Base-by-base conservation (phyloP, 257 asterid genomes). In the Solanum raphanifolium region DNA sequence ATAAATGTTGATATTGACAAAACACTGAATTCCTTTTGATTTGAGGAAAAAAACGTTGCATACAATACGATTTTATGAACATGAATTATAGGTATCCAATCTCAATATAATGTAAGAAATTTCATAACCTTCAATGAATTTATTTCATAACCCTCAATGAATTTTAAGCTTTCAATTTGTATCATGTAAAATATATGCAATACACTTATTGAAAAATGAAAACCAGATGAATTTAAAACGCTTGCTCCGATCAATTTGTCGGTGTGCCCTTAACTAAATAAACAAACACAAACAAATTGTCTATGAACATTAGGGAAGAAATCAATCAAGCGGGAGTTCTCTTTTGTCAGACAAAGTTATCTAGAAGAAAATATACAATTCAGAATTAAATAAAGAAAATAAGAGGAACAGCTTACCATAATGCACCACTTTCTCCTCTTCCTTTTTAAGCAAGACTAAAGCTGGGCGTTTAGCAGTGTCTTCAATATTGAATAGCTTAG, bases 391-490 rank as follows among this genome's bases (percentile, higher is more conserved):
- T 0, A 31, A 46, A 27, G 69, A 75, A 6, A 12, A 66, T 21
- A 25, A 58, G 25, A 72, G 4, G 21, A 86, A 62, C 82, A 89
- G 87, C 98, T 76, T 81, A 97, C 99, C 95, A 74, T 92, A 95
- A 86, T 62, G 89, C 87, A 87, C 90, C 71, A 94, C 81, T 91
- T 92, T 97, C 89, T 97, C 99, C 9, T 89, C 93, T 90, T 92
- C 98, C 83, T 93, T 95, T 89, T 95, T 97, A 20, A 97, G 88
- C 91, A 95, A 75, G 88, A 95, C 98, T 90, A 97, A 88, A 16
- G 93, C 89, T 23, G 99, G 97, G 39, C 95, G 96, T 88, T 95
- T 94, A 83, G 66, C 89, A 83, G 86, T 84, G 25, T 95, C 92
- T 83, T 95, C 95, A 38, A 95, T 88, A 83, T 92, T 90, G 92